Evolutionary conservation across 1,284 basidiomycete species (phyloP), one percentile per base, ranked within the genome.

Genomic region (Ceratobasidium sp.): DNA sequence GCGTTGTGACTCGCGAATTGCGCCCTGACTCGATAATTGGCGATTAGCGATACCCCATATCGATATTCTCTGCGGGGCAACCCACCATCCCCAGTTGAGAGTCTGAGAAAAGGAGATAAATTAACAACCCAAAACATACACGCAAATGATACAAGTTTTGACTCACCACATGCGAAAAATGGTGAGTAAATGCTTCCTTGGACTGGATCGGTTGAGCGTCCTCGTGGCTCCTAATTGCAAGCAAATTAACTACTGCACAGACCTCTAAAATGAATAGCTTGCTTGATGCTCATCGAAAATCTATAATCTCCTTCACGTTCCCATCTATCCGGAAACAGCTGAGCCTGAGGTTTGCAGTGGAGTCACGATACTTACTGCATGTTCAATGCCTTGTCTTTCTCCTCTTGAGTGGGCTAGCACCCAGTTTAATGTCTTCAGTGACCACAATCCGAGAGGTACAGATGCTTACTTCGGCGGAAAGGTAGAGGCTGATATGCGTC

Each of bases 1-100:
- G 46, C 16, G 24, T 53, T 31, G 22, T 43, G 62, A 16, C 19
- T 48, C 16, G 46, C 24, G 27, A 48, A 9, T 31, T 64, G n/a
- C 14, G 34, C 9, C 62, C 62, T 64, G 19, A 59, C 8, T n/a
- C 24, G 19, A 13, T n/a, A n/a, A n/a, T n/a, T n/a, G n/a, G 51
- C 6, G 1, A 27, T 53, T 53, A 53, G 49, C 5, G 24, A 53
- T 24, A 9, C 27, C 24, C 24, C 19, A 1, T 8, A 24, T n/a
- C 27, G 22, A 8, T 27, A 16, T 53, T 29, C 24, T 24, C 8
- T 27, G 24, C 11, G n/a, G n/a, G 11, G 16, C 6, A 16, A 53
- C 49, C 13, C 39, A 65, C 63, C 63, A 65, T 24, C 63, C 63
- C 63, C 63, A 65, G 34, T 19, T 65, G 31, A 34, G 13, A 7